These are phyloP conservation scores for Pseudogymnoascus verrucosus DNA, from an alignment of 2,329 filamentous ascomycete genomes.

Conservation along the genomic window DNA sequence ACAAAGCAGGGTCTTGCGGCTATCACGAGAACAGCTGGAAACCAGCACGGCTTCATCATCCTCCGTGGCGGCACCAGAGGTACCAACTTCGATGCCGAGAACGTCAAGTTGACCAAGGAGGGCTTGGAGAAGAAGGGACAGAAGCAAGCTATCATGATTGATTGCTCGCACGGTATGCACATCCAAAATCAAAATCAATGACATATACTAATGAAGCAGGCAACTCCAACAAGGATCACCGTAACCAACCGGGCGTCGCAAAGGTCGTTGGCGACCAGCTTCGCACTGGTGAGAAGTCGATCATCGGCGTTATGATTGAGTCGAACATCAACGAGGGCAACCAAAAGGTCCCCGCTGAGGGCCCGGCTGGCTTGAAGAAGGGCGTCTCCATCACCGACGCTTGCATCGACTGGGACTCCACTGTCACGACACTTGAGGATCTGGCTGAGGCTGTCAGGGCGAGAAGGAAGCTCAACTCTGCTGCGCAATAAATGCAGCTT, in stretches of 20 bases:
- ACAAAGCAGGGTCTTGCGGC: slow-evolving; percentile 95
- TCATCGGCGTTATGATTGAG: slow-evolving; percentile 98
- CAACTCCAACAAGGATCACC: slow-evolving; percentile 95
- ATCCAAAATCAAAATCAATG: neutral
- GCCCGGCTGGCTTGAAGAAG: slow-evolving; percentile 69
- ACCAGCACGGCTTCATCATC: slow-evolving; percentile 97
- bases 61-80: slow-evolving; percentile 84
- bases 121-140: slow-evolving; percentile 74
- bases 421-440: slow-evolving; percentile 72
- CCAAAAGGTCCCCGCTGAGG: slow-evolving; percentile 81
- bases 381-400: slow-evolving; percentile 94
- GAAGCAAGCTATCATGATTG: slow-evolving; percentile 88
- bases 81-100: slow-evolving; percentile 87
- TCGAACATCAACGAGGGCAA: slow-evolving; percentile 90
- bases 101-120: slow-evolving; percentile 70
- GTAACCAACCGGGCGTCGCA: slow-evolving; percentile 93
- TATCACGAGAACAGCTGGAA: slow-evolving; percentile 86
- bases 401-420: slow-evolving; percentile 89
- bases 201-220: slow-evolving; percentile 40
- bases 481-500: neutral
- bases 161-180: slow-evolving; percentile 83
- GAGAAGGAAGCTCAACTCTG: slow-evolving; percentile 47
- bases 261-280: slow-evolving; percentile 76
- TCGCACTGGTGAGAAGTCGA: slow-evolving; percentile 74
- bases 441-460: slow-evolving; percentile 76